Evolutionary conservation across 2,329 filamentous ascomycete species (phyloP).

Genomic region (Alternaria angustiovoidea): DNA sequence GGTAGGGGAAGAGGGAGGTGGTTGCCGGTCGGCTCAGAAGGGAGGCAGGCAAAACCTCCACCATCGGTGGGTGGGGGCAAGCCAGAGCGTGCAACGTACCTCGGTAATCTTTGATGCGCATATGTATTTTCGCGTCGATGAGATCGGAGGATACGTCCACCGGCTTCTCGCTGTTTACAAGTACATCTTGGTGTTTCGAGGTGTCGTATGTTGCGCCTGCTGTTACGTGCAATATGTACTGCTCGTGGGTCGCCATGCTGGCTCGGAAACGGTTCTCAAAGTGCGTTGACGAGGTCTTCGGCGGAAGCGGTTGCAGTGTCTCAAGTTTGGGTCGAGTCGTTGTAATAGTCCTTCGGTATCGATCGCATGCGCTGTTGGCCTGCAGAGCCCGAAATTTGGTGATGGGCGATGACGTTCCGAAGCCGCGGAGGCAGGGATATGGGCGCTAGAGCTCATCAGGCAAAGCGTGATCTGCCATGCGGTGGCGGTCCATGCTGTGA

Average conservation of each 20-base stretch:
- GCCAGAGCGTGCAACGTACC: slow-evolving; percentile 34
- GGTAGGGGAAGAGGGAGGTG: not conserved
- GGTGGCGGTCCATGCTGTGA: too few relatives aligned
- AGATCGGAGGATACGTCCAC: slow-evolving; percentile 69
- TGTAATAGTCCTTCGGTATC: not conserved
- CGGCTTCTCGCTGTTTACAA: slow-evolving; percentile 74
- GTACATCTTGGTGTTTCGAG: slow-evolving; percentile 74
- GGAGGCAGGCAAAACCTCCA: not conserved
- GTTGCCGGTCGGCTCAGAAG: not conserved
- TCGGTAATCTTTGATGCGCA: slow-evolving; percentile 74
- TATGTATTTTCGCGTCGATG: slow-evolving; percentile 72
- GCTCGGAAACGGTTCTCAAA: not conserved
- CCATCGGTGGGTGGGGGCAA: too few relatives aligned
- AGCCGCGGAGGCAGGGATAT: slow-evolving; percentile 9
- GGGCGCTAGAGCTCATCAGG: not conserved
- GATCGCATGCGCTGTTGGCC: not conserved
- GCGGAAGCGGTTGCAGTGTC: too few relatives aligned
- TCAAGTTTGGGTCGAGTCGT: not conserved
- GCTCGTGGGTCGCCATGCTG: slow-evolving; percentile 58
- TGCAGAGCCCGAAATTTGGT: slow-evolving; percentile 15
- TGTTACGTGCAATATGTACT: slow-evolving; percentile 83
- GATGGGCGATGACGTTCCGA: slow-evolving; percentile 22
- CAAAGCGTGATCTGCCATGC: not conserved
- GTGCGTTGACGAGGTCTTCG: rapidly evolving
- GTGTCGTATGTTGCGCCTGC: slow-evolving; percentile 80